phyloP scores from a whole-genome alignment of 352 stramenopile genomes.

The Pythium diclinum region DNA sequence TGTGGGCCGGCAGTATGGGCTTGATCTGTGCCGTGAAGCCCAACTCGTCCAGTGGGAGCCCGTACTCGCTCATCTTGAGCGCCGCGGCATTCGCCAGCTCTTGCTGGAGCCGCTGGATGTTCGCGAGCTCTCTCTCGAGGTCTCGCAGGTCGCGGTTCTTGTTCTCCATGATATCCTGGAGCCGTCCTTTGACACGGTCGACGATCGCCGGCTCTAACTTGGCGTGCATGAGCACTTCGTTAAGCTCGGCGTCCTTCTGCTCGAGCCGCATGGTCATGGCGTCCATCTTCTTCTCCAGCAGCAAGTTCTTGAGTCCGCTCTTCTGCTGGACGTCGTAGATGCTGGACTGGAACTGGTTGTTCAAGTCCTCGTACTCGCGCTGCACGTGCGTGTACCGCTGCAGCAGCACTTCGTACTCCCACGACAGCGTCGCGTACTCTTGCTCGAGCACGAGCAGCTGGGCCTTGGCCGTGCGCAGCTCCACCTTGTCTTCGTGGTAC shows the following conservation, averaged over 20 bases:
- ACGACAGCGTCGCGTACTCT: conserved; percentile 85
- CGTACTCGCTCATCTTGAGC: conserved; percentile 90
- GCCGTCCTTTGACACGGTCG: conserved; percentile 76
- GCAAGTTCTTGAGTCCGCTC: conserved; percentile 90
- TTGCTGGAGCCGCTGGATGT: conserved; percentile 77
- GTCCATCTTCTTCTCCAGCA: conserved; percentile 94
- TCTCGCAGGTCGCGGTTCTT: conserved; percentile 86
- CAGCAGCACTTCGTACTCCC: conserved; percentile 92
- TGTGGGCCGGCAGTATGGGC: conserved; percentile 16
- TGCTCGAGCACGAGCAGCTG: conserved; percentile 87
- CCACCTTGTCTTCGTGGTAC: conserved; percentile 72
- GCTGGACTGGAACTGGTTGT: conserved; percentile 80
- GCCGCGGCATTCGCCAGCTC: conserved; percentile 77
- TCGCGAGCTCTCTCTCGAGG: conserved; percentile 72
- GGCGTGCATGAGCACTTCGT: conserved; percentile 88
- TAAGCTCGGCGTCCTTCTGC: conserved; percentile 90
- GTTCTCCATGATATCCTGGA: conserved; percentile 89
- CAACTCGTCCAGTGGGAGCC: conserved; percentile 87
- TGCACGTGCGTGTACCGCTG: conserved; percentile 86
- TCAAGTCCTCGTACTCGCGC: conserved; percentile 89
- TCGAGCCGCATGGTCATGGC: conserved; percentile 83
- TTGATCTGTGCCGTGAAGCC: conserved; percentile 49
- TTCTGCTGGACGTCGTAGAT: conserved; percentile 95
- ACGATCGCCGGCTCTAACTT: conserved; percentile 87
- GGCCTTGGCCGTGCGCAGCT: conserved; percentile 59